Base-by-base conservation (phyloP, 495 filamentous ascomycete genomes). In the Hypomontagnella monticulosa region DNA sequence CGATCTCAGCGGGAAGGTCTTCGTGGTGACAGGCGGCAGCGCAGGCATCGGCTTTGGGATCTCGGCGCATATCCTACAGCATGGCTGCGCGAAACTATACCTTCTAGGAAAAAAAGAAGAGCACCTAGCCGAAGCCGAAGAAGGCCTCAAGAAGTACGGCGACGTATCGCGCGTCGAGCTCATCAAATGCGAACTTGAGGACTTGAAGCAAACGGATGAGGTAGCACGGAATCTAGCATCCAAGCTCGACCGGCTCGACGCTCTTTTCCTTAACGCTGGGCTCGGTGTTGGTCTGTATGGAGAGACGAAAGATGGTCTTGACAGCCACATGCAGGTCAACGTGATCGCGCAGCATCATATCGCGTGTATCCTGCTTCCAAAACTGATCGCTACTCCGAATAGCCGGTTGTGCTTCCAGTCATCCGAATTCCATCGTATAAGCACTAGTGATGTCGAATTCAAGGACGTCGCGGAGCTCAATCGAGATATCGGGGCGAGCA, bases 401-500 rank as follows among this genome's bases (percentile, higher is more conserved):
- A 76, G 57, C 16, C 67, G 51, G 11, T 42, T 46, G 30, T 71
- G 36, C 38, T 73, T 82, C 47, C 79, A 84, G 61, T 82, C 85
- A 9, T 84, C 80, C 42, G 82, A 86, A 57, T 72, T 86, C 20
- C 87, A 88, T 63, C 78, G 80, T 47, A 50, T 71, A 33, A 72
- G 76, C 12, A 81, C 81, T 3, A 74, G 76, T 27, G 71, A 73
- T 23, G 73, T 79, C 49, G 69, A 76, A 4, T 89, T 87, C 71
- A 70, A 67, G 9, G 73, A 71, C 36, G 44, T 85, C 4, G 75
- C 75, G 1, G 85, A 88, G 65, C 83, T 88, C 50, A 88, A 87
- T 65, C 66, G 78, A 48, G 79, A 82, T 32, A 70, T 87, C 43
- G 85, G 85, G 0, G 73, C 83, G 3, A 76, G 76, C 8, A 76